Evolutionary conservation across 192 early-diverging fungal species (phyloP).

Genomic region (Coemansia guatemalensis): DNA sequence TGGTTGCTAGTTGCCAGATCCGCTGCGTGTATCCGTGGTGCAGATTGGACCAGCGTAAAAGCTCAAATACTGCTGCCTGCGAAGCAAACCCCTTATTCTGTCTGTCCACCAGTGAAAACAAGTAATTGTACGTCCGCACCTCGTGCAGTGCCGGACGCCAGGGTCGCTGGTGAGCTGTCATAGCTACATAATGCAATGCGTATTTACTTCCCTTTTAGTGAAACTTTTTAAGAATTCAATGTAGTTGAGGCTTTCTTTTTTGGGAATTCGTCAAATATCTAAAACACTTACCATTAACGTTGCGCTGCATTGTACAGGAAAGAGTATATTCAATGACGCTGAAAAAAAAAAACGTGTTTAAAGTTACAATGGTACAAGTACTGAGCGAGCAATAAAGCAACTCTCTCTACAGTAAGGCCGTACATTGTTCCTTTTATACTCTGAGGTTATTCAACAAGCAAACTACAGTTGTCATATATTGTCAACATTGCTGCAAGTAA

Average conservation of each 20-base stretch:
- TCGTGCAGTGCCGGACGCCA: slow-evolving; percentile 40
- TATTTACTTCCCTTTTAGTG: too few species aligned
- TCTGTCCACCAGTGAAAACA: slow-evolving; percentile 24
- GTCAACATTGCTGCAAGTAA: neutral
- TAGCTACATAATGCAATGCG: neutral
- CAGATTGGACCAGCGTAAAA: slow-evolving; percentile 14
- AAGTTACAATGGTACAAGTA: too few species aligned
- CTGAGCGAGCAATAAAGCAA: too few species aligned
- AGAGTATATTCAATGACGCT: neutral
- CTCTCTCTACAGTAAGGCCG: too few species aligned
- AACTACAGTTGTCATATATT: neutral
- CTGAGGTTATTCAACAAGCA: neutral
- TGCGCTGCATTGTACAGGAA: neutral
- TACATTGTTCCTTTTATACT: too few species aligned
- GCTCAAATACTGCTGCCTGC: slow-evolving; percentile 1
- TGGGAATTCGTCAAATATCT: neutral
- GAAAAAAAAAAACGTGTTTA: neutral
- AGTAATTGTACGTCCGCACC: slow-evolving; percentile 24
- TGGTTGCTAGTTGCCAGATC: slow-evolving; percentile 15
- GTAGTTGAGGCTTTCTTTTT: neutral
- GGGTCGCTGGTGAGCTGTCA: slow-evolving; percentile 10
- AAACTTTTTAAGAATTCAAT: too few species aligned
- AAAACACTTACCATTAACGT: too few species aligned
- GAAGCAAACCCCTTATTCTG: slow-evolving; percentile 4
- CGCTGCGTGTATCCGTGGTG: slow-evolving; percentile 6